A percentile compares a stretch with the other conserved stretches of the same genome.
phyloP scores from a whole-genome alignment of 1,139 yeast genomes.

The Entelexis sorbosivorans region DNA sequence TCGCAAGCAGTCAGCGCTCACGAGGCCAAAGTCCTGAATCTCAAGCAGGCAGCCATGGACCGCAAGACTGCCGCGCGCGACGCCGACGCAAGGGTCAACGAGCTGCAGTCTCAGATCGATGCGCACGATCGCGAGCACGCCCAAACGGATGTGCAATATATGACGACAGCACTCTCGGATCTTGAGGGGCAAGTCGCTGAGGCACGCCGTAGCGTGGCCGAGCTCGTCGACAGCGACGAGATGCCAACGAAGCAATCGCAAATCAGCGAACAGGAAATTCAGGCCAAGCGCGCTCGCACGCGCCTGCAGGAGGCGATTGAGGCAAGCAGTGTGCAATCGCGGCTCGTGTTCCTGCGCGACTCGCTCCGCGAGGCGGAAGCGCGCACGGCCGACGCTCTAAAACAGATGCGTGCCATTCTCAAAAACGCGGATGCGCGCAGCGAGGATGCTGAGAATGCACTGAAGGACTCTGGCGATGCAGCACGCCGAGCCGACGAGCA shows the following conservation, averaged over 20 bases:
- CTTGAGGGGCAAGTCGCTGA: conserved; percentile 1
- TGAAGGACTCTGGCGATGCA: neutral
- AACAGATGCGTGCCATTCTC: neutral
- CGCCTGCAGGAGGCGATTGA: conserved; percentile 15
- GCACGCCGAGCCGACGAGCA: neutral
- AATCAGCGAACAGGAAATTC: conserved; percentile 3
- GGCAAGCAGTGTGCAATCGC: conserved; percentile 4
- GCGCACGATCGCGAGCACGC: conserved; percentile 4
- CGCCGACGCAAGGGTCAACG: neutral
- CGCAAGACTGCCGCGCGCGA: neutral
- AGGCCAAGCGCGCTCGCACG: conserved; percentile 4
- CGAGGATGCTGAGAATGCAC: neutral
- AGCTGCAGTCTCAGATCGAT: neutral
- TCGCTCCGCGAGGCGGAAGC: neutral
- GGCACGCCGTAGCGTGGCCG: neutral
- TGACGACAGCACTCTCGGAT: neutral
- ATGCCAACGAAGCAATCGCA: neutral
- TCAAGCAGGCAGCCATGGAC: conserved; percentile 3
- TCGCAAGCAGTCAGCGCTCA: conserved; percentile 4
- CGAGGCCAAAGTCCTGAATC: conserved; percentile 14
- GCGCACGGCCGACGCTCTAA: neutral
- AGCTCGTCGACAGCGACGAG: neutral
- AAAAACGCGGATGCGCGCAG: neutral
- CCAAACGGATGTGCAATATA: neutral
- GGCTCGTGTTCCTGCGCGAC: conserved; percentile 2